Base-by-base conservation (phyloP, 805 yeast genomes). In the Lipomyces yamadae region DNA sequence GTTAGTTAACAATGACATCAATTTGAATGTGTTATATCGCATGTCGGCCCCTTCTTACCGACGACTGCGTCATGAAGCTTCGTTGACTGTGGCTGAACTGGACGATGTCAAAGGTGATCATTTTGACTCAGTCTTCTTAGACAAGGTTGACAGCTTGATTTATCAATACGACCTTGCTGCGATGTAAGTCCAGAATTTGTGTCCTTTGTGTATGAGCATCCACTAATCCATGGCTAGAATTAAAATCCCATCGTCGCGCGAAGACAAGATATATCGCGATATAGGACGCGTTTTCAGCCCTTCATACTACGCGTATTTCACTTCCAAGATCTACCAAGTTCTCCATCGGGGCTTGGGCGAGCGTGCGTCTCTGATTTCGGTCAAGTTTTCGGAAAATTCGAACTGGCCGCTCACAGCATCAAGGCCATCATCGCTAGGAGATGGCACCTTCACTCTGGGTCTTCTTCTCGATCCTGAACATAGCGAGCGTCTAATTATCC, bases 21-120 rank as follows among this genome's bases (percentile, higher is more conserved):
- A 57, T 24, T 37, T 60, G 24, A 68, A 68, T 48, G 56, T 63
- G n/a, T 57, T 68, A 4, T 68, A 63, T 58, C 62, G 65, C 15
- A 67, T 68, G 70, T 45, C 63, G 2, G 48, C 48, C 15, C 52
- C 64, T 4, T 52, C 65, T 15, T 68, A 65, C 55, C 10, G 24
- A 18, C 7, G 60, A 29, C 48, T 60, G 6, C 85, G 84, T 64
- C 84, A 83, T 67, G 87, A 86, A 71, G 96, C 98, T 0, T 77
- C 74, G 42, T 86, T 88, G 72, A 89, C 98, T 0, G 80, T 89
- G 67, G 79, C 76, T 3, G 81, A 91, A 72, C 82, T 94, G 66
- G 87, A 88, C 72, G 97, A 94, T 75, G 89, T 87, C 39, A 89
- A 90, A 3, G 86, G 84, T 63, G 98, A 94, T 77, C 85, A 96